Evolutionary conservation across 768 basidiomycete species (phyloP).

Genomic region (Suillus plorans): DNA sequence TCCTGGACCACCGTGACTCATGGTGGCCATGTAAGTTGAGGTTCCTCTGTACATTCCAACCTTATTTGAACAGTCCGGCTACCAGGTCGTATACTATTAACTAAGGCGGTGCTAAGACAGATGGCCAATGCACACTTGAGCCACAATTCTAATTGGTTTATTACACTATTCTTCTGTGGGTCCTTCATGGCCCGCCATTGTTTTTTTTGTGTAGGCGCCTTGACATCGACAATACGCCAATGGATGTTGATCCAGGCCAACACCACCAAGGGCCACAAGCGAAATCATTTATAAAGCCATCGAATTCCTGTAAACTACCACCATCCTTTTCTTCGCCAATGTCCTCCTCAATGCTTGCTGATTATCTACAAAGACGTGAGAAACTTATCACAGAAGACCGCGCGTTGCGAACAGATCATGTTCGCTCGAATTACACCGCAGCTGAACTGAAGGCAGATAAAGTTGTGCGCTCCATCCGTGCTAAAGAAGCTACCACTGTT

Average conservation of each 20-base stretch:
- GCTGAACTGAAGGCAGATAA: conserved; percentile 54
- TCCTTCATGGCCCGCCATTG: neutral
- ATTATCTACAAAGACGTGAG: conserved; percentile 18
- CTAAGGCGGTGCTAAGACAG: neutral
- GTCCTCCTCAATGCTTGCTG: neutral
- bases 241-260: neutral
- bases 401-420: conserved; percentile 46
- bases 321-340: neutral
- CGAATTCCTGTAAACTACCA: neutral
- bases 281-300: neutral
- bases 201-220: neutral
- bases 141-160: neutral
- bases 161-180: neutral
- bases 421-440: conserved; percentile 28
- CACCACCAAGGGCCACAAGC: neutral
- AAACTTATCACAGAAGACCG: conserved; percentile 43
- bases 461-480: conserved; percentile 53
- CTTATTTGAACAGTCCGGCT: neutral
- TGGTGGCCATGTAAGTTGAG: neutral
- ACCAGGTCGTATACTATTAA: neutral
- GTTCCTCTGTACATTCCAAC: neutral
- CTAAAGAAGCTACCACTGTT: conserved; percentile 49
- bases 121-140: neutral
- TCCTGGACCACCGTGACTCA: too few species aligned
- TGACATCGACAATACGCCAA: neutral